Base-by-base conservation (phyloP, 495 filamentous ascomycete genomes). In the Aspergillus steynii region DNA sequence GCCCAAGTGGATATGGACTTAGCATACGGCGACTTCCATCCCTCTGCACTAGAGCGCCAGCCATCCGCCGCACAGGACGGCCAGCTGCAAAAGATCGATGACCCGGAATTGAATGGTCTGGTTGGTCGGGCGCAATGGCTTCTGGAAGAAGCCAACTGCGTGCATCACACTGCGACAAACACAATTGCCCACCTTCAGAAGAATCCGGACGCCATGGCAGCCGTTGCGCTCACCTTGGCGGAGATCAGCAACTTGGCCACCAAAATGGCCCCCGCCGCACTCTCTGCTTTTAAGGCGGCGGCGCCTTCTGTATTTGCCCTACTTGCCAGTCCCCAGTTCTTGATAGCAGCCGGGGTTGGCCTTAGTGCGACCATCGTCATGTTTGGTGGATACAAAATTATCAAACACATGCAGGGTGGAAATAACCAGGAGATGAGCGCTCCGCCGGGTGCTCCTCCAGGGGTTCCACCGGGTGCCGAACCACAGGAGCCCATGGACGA, bases 381-480 rank as follows among this genome's bases (percentile, higher is more conserved):
- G 77, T 87, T 99, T 56, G 95, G 95, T 47, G 95, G 95, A 14
- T 97, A 90, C 83, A 97, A 95, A 79, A 97, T 99, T 68, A 86
- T 99, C 77, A 96, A 96, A 80, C 86, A 87, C 66, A 88, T 97
- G 63, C 76, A 82, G 53, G 29, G 68, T 51, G 68, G 68, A 34
- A 68, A 42, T 34, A 49, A 57, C 55, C 46, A 49, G 53, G 42
- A 42, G 46, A 50, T 29, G 10, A 50, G 29, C 45, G 57, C 20
- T 56, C 58, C 14, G 20, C 52, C 50, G 53, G 48, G 8, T 53
- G 42, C 50, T 49, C 55, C 37, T 46, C 49, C 25, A 48, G 58
- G 12, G 51, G 50, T 47, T 55, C 53, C 29, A 60, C 59, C 51
- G 55, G 58, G 29, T n/a, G 52, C 28, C 4, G 50, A 49, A 48